phyloP scores from a whole-genome alignment of 2,329 filamentous ascomycete species.

The Beauveria asiatica region DNA sequence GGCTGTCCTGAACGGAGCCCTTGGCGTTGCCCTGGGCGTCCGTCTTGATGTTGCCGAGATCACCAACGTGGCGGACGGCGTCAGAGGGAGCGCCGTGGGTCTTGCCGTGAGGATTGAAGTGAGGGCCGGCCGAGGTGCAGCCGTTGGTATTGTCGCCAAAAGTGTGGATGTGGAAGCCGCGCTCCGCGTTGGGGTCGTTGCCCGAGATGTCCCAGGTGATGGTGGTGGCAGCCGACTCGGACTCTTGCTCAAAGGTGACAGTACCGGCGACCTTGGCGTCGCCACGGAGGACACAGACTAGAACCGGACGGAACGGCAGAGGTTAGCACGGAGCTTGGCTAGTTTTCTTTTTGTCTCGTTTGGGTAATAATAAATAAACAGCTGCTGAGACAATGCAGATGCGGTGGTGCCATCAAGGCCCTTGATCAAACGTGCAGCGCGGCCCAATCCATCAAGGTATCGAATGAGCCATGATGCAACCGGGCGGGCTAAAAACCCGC shows the following conservation, averaged over 20 bases:
- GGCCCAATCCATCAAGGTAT: slow-evolving; percentile 39
- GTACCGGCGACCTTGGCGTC: slow-evolving; percentile 93
- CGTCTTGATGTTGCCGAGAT: slow-evolving; percentile 95
- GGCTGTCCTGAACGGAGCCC: slow-evolving; percentile 69
- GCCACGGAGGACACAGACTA: slow-evolving; percentile 94
- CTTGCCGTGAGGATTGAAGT: slow-evolving; percentile 97
- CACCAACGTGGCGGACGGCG: slow-evolving; percentile 85
- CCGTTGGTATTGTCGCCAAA: slow-evolving; percentile 99
- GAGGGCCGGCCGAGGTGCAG: slow-evolving; percentile 95
- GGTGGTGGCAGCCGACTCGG: slow-evolving; percentile 73
- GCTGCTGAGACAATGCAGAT: neutral
- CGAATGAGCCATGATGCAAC: neutral
- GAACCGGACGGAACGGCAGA: neutral
- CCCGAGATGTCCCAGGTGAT: slow-evolving; percentile 89
- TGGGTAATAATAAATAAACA: neutral
- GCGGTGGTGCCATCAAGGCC: slow-evolving; percentile 25
- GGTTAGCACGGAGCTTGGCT: neutral
- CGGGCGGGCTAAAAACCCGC: slow-evolving; percentile 38
- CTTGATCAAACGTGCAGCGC: slow-evolving; percentile 15
- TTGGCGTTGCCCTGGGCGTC: slow-evolving; percentile 85
- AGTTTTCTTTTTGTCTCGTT: neutral
- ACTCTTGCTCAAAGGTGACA: slow-evolving; percentile 88
- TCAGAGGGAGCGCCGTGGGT: slow-evolving; percentile 82
- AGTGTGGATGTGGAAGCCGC: slow-evolving; percentile 97
- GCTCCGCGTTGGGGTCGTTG: slow-evolving; percentile 90